Evolutionary conservation across 1,284 basidiomycete genomes (phyloP).

Genomic region (Ceratobasidium sp.): DNA sequence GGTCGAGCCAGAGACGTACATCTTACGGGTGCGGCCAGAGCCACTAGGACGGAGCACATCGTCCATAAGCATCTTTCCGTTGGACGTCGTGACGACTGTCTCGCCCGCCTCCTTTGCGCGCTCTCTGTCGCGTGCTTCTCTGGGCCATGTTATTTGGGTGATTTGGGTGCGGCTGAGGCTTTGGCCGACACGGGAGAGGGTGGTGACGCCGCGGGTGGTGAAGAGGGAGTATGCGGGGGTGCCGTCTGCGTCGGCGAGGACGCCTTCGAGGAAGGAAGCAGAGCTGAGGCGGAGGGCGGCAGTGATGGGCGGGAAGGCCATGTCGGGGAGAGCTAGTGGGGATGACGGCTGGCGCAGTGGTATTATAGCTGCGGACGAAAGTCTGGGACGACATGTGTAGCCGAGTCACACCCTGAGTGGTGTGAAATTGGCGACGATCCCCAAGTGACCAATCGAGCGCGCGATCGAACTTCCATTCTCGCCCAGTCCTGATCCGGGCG

Average conservation of each 20-base stretch:
- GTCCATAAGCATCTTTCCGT: constrained; percentile 34
- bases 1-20: constrained; percentile 20
- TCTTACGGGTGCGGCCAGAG: constrained; percentile 26
- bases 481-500: constrained; percentile 17
- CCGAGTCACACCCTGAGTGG: constrained; percentile 16
- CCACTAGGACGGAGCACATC: constrained; percentile 29
- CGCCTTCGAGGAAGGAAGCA: constrained; percentile 36
- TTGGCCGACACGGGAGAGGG: constrained; percentile 31
- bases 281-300: constrained; percentile 22
- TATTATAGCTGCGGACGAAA: not conserved
- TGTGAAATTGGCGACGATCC: constrained; percentile 1
- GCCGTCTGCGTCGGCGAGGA: constrained; percentile 18
- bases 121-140: constrained; percentile 12
- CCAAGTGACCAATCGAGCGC: not conserved
- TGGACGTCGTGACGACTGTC: constrained; percentile 21
- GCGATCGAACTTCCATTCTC: not conserved
- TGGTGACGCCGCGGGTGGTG: constrained; percentile 34
- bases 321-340: not conserved
- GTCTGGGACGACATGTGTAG: not conserved
- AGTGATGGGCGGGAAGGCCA: constrained; percentile 19
- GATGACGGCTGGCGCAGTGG: not conserved
- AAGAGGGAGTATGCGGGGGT: constrained; percentile 26
- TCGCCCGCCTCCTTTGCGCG: constrained; percentile 29
- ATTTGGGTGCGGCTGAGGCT: constrained; percentile 25
- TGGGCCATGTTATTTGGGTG: constrained; percentile 24